These are phyloP conservation scores for Arthrobotrys conoides DNA, from an alignment of 2,329 filamentous ascomycete species.

Conservation along the genomic window DNA sequence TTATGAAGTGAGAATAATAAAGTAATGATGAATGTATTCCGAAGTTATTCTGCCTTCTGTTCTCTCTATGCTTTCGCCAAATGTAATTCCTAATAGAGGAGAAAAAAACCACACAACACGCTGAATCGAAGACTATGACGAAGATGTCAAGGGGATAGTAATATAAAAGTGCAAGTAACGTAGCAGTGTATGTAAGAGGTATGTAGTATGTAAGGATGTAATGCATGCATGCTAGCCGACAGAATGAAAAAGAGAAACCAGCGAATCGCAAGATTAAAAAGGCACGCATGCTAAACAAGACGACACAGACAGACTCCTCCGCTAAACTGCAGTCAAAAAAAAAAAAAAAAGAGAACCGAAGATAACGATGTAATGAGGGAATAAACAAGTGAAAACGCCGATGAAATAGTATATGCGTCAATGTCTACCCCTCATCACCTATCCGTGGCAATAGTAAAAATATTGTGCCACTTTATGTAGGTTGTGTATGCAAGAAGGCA, in stretches of 20 bases:
- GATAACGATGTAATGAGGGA: conserved; percentile 19
- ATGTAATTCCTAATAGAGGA: background rate
- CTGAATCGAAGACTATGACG: conserved; percentile 11
- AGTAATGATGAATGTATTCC: background rate
- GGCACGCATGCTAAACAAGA: conserved; percentile 17
- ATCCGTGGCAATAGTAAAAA: conserved; percentile 21
- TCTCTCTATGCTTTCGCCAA: background rate
- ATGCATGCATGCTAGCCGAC: conserved; percentile 22
- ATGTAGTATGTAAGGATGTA: conserved; percentile 3
- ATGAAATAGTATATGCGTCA: background rate
- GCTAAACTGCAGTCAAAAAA: conserved; percentile 14
- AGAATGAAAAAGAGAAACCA: background rate
- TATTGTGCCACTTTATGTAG: conserved; percentile 10
- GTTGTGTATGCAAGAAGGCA: conserved; percentile 11
- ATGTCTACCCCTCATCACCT: conserved; percentile 12
- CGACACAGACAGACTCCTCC: conserved; percentile 6
- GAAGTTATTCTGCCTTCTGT: background rate
- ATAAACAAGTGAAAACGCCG: conserved; percentile 11
- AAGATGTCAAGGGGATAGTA: background rate
- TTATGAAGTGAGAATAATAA: background rate
- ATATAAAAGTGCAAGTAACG: conserved; percentile 16
- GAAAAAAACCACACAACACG: conserved; percentile 26
- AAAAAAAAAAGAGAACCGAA: background rate
- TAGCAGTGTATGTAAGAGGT: conserved; percentile 23
- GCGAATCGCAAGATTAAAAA: conserved; percentile 10